Evolutionary conservation across 441 rosid genomes (phyloP), one percentile per base, ranked within the genome.

Genomic region (Populus hybrid): DNA sequence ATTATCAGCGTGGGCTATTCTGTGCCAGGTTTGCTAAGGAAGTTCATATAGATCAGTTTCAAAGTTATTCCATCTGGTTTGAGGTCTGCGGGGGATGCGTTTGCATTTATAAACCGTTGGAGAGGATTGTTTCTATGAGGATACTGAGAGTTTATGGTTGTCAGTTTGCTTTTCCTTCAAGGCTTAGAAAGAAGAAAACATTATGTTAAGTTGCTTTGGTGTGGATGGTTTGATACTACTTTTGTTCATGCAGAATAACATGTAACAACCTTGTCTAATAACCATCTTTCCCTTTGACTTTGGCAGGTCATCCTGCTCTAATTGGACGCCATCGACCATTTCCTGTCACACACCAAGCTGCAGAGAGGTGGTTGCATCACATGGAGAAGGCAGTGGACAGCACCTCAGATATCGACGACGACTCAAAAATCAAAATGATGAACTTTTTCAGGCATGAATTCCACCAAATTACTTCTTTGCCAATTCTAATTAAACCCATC

Each of bases 311-410:
- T 81, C 99, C 99, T 78, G 98, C 98, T 11, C 82, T 95, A 74
- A 93, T 95, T 1, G 98, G 88, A 23, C 98, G 98, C 38, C 99
- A 94, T 78, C 84, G 97, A 65, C 93, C 97, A 63, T 94, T 93
- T 79, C 99, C 98, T 0, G 98, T 94, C 35, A 93, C 95, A 0
- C 94, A 81, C 79, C 85, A 86, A 79, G 98, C 99, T 81, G 98
- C 99, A 1, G 97, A 90, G 81, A 92, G 97, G 87, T 94, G 99
- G 98, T 85, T 94, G 42, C 87, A 86, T 61, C 97, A 92, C 81
- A 94, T 94, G 99, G 91, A 93, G 79, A 85, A 86, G 36, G 99
- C 99, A 67, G 70, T 94, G 40, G 93, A 91, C 67, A 86, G 76
- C 72, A 85, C 91, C 5, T 70, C 82, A 5, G 98, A 88, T 59